Base-by-base conservation (phyloP, 1,284 basidiomycete species). In the Cryptococcus sp. region DNA sequence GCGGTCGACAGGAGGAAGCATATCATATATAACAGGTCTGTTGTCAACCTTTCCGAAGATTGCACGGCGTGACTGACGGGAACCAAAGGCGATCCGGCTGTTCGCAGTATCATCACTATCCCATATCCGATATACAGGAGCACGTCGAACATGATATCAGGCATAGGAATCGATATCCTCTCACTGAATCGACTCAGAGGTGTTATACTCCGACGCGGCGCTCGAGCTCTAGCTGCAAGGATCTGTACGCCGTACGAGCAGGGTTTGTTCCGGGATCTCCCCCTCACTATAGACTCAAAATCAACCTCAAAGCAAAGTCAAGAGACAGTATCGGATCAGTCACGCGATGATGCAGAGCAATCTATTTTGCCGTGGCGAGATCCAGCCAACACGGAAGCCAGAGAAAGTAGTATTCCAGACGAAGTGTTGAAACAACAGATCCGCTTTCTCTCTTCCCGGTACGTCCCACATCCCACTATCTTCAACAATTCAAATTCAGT, bases 161-260 rank as follows among this genome's bases (percentile, higher is more conserved):
- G 90, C 38, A 81, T 91, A 55, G 91, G 91, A 13, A 85, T 89
- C 55, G 91, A 93, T 72, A 78, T 93, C 52, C 82, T 91, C 46
- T 83, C 87, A 64, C 58, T 89, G 5, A 81, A 87, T 20, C 86
- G 91, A 17, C 83, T 93, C 63, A 69, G 77, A 17, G 75, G 81
- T 16, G 65, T 91, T 16, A 66, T 87, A 5, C 45, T 70, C n/a
- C 82, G 89, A 4, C 80, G 85, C 50, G 80, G 82, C 76, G 23
- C 83, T 86, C 44, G 87, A 91, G 58, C 83, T 91, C 55, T 88
- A 84, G 70, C 63, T 72, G 40, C 59, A 63, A 26, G 67, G n/a
- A 58, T 62, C 25, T 62, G 56, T 70, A 11, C 89, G 88, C 72
- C 66, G 37, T 37, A 57, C 1, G 72, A 80, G n/a, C 86, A 37